phyloP scores from a whole-genome alignment of 2,329 filamentous ascomycete species.

The Colletotrichum caudatum region DNA sequence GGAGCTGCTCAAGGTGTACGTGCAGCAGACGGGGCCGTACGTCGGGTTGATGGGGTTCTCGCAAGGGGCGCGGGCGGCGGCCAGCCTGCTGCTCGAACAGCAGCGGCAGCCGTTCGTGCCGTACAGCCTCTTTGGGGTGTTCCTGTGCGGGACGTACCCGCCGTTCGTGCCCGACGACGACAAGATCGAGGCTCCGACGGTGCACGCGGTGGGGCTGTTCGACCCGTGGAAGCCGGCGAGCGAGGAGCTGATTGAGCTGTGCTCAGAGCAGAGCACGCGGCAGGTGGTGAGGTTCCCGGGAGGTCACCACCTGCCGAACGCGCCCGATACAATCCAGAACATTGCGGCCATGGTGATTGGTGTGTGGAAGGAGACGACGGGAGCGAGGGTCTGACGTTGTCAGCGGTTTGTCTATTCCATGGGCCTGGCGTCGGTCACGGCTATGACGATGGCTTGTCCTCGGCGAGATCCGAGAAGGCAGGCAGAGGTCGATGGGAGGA shows the following conservation, averaged over 20 bases:
- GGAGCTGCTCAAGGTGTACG: slow-evolving; percentile 27
- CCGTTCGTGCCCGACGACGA: slow-evolving; percentile 28
- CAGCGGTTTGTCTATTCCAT: too few relatives aligned
- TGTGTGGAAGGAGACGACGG: slow-evolving; percentile 25
- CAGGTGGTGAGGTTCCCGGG: slow-evolving; percentile 30
- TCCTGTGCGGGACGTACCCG: slow-evolving; percentile 37
- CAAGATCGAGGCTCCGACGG: slow-evolving; percentile 27
- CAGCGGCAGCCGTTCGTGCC: slow-evolving; percentile 34
- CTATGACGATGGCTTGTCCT: not conserved
- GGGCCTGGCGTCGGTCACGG: not conserved
- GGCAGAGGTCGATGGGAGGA: not conserved
- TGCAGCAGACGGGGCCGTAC: slow-evolving; percentile 36
- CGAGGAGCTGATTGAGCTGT: slow-evolving; percentile 29
- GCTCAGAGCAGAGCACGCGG: slow-evolving; percentile 22
- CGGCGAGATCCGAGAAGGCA: not conserved
- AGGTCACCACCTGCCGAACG: slow-evolving; percentile 31
- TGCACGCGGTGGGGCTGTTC: slow-evolving; percentile 34
- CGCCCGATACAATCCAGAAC: slow-evolving; percentile 29
- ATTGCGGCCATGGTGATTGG: slow-evolving; percentile 24
- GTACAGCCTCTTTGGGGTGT: slow-evolving; percentile 22
- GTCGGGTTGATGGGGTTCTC: slow-evolving; percentile 36
- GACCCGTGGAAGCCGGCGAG: slow-evolving; percentile 24
- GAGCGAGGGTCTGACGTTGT: not conserved
- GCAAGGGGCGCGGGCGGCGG: slow-evolving; percentile 31
- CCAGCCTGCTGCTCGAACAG: slow-evolving; percentile 36